These are phyloP conservation scores for Pestalotiopsis sp. DNA, from an alignment of 2,329 filamentous ascomycete genomes.

Conservation along the genomic window DNA sequence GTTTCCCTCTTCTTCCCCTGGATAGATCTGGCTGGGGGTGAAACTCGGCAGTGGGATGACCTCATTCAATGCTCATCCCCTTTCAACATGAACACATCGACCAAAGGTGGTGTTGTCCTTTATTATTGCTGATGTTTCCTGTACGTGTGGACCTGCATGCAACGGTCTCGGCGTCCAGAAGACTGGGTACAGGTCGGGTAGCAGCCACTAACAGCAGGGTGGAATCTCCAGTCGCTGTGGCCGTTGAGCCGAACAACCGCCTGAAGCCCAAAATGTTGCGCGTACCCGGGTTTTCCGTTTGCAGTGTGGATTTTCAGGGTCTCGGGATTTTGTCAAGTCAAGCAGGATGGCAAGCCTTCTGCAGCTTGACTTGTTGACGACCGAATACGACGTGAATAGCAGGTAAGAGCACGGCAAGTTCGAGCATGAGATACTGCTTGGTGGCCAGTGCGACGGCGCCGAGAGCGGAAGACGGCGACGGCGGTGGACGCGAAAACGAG, in stretches of 20 bases:
- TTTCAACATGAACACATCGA: background rate
- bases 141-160: background rate
- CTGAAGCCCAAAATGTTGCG: background rate
- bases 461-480: background rate
- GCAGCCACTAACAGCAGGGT: background rate
- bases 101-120: background rate
- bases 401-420: background rate
- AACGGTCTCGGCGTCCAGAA: background rate
- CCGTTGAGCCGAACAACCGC: background rate
- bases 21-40: background rate
- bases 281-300: background rate
- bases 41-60: background rate
- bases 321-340: background rate
- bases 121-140: background rate
- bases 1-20: background rate
- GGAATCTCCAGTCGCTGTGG: background rate
- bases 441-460: background rate
- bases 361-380: background rate
- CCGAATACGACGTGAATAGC: background rate
- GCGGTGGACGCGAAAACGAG: background rate
- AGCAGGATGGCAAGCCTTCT: background rate
- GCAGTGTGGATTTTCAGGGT: background rate
- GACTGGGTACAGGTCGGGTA: background rate
- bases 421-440: background rate
- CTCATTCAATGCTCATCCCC: background rate